Conservation (phyloP, 2,329 filamentous ascomycete genomes). For the Boeremia exigua region DNA sequence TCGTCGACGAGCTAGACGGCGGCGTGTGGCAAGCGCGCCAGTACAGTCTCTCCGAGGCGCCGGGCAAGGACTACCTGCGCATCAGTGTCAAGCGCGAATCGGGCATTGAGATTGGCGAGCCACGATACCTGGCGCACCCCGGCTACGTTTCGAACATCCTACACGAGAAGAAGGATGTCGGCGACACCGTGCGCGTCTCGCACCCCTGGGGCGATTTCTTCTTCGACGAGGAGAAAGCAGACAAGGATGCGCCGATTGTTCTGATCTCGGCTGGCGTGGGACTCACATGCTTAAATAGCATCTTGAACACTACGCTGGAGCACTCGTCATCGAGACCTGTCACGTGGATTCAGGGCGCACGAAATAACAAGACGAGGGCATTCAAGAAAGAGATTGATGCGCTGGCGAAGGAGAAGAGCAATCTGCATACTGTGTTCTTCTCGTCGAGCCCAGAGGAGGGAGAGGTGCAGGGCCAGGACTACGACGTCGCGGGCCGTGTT, state of each 20-base stretch:
- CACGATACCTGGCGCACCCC: conserved; percentile 58
- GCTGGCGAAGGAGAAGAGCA: conserved; percentile 52
- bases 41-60: conserved; percentile 74
- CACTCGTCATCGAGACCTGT: conserved; percentile 54
- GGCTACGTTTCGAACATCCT: conserved; percentile 74
- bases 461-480: conserved; percentile 60
- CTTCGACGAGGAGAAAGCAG: conserved; percentile 57
- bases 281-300: conserved; percentile 69
- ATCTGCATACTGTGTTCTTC: conserved; percentile 65
- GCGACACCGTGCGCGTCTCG: conserved; percentile 68
- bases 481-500: conserved; percentile 65
- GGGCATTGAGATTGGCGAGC: conserved; percentile 57
- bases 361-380: conserved; percentile 58
- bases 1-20: conserved; percentile 55
- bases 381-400: conserved; percentile 61
- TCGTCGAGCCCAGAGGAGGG: conserved; percentile 57
- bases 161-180: conserved; percentile 66
- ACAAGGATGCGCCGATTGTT: conserved; percentile 61
- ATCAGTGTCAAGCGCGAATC: conserved; percentile 74
- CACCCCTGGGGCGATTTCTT: conserved; percentile 70
- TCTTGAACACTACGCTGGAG: conserved; percentile 60
- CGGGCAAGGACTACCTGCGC: conserved; percentile 67
- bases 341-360: conserved; percentile 68
- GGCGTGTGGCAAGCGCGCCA: conserved; percentile 71
- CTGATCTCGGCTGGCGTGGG: conserved; percentile 73